phyloP scores from a whole-genome alignment of 1,139 yeast genomes.

The Pichia sp. region DNA sequence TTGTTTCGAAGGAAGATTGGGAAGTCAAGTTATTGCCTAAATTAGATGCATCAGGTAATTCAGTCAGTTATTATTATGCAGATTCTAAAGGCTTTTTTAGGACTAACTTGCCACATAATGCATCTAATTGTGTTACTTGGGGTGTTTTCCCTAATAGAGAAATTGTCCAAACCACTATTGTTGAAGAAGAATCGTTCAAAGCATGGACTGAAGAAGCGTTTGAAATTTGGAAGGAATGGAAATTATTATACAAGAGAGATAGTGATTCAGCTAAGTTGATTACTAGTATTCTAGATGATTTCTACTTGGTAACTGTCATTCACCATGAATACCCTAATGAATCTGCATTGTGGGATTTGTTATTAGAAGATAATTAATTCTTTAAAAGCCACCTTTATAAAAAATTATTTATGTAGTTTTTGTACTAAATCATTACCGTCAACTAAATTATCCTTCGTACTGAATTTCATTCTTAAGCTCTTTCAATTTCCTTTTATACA shows the following conservation, averaged over 20 bases:
- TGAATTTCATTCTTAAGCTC: slow-evolving; percentile 23
- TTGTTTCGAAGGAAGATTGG: slow-evolving; percentile 71
- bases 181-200: slow-evolving; percentile 79
- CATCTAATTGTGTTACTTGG: slow-evolving; percentile 85
- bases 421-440: no score
- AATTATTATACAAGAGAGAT: slow-evolving; percentile 59
- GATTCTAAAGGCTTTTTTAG: slow-evolving; percentile 52
- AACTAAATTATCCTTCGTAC: slow-evolving; percentile 19
- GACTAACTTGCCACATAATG: slow-evolving; percentile 49
- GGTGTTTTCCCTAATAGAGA: slow-evolving; percentile 89
- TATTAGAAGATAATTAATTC: slow-evolving; percentile 33
- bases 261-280: slow-evolving; percentile 56
- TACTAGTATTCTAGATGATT: slow-evolving; percentile 52
- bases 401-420: no score
- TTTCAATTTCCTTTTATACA: slow-evolving; percentile 27
- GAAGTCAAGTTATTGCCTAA: slow-evolving; percentile 44
- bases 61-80: slow-evolving; percentile 64
- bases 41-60: slow-evolving; percentile 39
- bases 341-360: slow-evolving; percentile 68
- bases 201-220: slow-evolving; percentile 97
- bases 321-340: slow-evolving; percentile 80
- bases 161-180: slow-evolving; percentile 80
- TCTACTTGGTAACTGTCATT: slow-evolving; percentile 73
- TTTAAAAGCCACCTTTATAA: not conserved
- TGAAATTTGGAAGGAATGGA: slow-evolving; percentile 89